Conservation (phyloP, 306 rosid genomes). For the Vicia sativa region DNA sequence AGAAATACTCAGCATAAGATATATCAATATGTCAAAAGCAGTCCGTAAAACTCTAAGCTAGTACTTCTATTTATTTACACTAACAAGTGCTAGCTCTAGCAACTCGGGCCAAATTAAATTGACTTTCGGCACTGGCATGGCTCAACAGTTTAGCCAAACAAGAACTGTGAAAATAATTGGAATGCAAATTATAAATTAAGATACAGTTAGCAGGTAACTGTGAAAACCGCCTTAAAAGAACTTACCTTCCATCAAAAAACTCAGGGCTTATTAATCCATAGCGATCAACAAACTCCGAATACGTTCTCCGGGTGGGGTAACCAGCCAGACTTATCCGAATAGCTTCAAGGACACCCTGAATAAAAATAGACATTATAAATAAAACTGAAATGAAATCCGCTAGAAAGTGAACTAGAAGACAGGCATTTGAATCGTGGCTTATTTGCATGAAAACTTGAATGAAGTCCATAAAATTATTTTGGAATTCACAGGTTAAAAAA, state of each 20-base stretch:
- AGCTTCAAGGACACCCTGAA: conserved; percentile 96
- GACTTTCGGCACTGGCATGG: background rate
- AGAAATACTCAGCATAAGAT: background rate
- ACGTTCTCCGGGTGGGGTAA: conserved; percentile 91
- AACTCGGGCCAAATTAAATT: conserved; percentile 10
- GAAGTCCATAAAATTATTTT: background rate
- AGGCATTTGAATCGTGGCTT: conserved; percentile 18
- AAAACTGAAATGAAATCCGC: conserved; percentile 8
- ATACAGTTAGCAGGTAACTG: background rate
- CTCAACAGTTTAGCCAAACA: background rate
- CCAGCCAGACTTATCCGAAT: conserved; percentile 99
- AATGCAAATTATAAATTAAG: conserved; percentile 12
- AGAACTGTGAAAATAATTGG: conserved; percentile 17
- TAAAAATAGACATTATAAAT: conserved; percentile 33
- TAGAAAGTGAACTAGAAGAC: conserved; percentile 25
- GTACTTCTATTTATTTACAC: conserved; percentile 9
- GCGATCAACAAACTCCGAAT: conserved; percentile 88
- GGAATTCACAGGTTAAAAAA: background rate
- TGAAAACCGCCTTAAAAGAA: conserved; percentile 22
- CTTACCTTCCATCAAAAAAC: conserved; percentile 74
- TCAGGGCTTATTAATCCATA: conserved; percentile 85
- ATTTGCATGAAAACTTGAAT: conserved; percentile 34
- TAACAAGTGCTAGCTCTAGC: conserved; percentile 3
- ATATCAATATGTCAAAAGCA: background rate
- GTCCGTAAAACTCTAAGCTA: background rate